Evolutionary conservation across 2,329 filamentous ascomycete genomes (phyloP).

Genomic region (Colletotrichum chrysophilum): DNA sequence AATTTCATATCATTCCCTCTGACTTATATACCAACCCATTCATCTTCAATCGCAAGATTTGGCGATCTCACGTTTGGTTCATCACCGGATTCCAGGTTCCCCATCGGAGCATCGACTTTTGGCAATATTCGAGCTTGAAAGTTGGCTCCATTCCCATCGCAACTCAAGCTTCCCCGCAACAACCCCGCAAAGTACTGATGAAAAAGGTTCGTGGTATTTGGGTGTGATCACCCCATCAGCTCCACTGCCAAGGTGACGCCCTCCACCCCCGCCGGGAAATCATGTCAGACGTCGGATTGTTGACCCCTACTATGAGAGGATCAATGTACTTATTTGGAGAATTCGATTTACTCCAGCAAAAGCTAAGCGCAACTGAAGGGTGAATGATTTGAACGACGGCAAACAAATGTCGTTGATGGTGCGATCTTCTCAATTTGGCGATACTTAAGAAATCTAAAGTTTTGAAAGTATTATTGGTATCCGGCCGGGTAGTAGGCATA

Average conservation of each 20-base stretch:
- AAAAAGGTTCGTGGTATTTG: neutral
- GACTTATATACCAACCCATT: neutral
- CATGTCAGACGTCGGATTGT: rapidly evolving
- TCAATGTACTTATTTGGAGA: neutral
- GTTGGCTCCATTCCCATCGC: neutral
- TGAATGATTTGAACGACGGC: neutral
- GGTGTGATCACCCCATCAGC: neutral
- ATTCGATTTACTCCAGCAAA: neutral
- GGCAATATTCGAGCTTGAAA: neutral
- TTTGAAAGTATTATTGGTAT: neutral
- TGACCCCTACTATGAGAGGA: rapidly evolving
- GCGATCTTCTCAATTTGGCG: neutral
- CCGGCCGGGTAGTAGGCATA: too few species aligned
- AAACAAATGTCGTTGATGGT: neutral
- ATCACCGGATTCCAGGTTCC: neutral
- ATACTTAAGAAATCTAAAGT: neutral
- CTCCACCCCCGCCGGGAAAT: neutral
- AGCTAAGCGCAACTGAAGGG: rapidly evolving
- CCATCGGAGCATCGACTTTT: neutral
- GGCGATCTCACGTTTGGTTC: neutral
- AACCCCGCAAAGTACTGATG: neutral
- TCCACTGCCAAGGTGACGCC: neutral
- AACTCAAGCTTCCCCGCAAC: neutral
- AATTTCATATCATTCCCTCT: neutral
- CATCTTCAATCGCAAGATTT: neutral